These are phyloP conservation scores for Vigna unguiculata DNA, from an alignment of 306 rosid species.

Conservation along the genomic window DNA sequence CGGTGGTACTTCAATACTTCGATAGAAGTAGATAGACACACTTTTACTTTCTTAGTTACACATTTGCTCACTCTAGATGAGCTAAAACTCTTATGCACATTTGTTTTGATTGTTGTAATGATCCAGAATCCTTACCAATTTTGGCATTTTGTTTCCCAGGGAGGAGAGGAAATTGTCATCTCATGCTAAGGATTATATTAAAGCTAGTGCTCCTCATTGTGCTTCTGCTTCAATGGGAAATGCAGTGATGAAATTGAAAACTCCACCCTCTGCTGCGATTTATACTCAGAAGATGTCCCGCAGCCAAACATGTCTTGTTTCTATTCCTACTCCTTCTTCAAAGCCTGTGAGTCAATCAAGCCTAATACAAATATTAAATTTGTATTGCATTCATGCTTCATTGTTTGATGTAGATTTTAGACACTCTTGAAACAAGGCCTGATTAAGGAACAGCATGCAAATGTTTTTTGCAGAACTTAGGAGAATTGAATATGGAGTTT, in stretches of 20 bases:
- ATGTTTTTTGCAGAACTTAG: neutral
- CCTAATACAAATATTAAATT: constrained; percentile 21
- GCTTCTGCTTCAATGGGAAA: constrained; percentile 32
- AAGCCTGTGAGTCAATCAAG: constrained; percentile 43
- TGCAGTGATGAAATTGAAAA: constrained; percentile 38
- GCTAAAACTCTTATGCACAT: constrained; percentile 6
- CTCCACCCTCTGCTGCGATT: constrained; percentile 40
- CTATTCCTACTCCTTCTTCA: constrained; percentile 44
- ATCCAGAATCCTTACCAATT: constrained; percentile 23
- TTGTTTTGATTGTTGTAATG: constrained; percentile 12
- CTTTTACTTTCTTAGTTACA: neutral
- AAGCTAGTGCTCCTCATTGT: constrained; percentile 35
- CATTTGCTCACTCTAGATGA: neutral
- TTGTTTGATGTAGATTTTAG: constrained; percentile 35
- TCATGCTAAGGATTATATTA: constrained; percentile 33
- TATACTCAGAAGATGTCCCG: constrained; percentile 38
- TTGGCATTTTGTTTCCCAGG: constrained; percentile 42
- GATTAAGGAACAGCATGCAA: neutral
- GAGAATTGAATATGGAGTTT: constrained; percentile 10
- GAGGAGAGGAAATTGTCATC: constrained; percentile 47
- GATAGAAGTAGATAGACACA: neutral
- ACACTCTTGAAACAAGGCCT: neutral
- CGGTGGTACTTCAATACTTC: neutral
- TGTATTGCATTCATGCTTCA: neutral
- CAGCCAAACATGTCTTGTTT: constrained; percentile 36